Evolutionary conservation across 306 rosid species (phyloP).

Genomic region (Herpetospermum pedunculosum): DNA sequence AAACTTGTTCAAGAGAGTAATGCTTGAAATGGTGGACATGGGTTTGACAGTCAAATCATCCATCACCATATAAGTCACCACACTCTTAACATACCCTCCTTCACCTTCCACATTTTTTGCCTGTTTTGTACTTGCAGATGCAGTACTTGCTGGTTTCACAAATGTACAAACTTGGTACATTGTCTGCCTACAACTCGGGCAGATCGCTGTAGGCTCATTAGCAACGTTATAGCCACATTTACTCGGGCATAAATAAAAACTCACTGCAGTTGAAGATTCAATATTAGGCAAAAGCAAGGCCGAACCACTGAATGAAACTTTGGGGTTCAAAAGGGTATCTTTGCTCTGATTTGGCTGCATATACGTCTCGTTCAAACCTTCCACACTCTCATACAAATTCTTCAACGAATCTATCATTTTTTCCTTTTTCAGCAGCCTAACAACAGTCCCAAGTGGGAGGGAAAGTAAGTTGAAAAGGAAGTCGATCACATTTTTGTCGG

Average conservation of each 20-base stretch:
- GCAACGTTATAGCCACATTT: not conserved
- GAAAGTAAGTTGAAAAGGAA: slow-evolving; percentile 11
- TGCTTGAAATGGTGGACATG: slow-evolving; percentile 15
- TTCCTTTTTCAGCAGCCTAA: not conserved
- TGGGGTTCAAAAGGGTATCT: not conserved
- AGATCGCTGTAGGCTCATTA: not conserved
- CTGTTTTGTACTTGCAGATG: not conserved
- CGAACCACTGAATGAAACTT: not conserved
- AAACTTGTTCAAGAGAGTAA: slow-evolving; percentile 11
- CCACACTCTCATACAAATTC: not conserved
- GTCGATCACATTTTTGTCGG: slow-evolving; percentile 10
- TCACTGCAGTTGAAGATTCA: not conserved
- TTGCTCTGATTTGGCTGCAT: not conserved
- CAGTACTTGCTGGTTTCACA: not conserved
- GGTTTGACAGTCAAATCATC: slow-evolving; percentile 27
- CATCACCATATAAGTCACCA: slow-evolving; percentile 23
- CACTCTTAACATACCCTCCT: slow-evolving; percentile 18
- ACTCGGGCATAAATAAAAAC: not conserved
- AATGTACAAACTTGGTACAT: not conserved
- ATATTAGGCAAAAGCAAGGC: not conserved
- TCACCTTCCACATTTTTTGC: not conserved
- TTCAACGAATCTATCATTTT: not conserved
- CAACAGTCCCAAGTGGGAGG: slow-evolving; percentile 10
- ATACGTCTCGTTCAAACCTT: not conserved
- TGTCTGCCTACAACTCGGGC: not conserved